Conservation (phyloP, 441 rosid species). For the Populus hybrid region DNA sequence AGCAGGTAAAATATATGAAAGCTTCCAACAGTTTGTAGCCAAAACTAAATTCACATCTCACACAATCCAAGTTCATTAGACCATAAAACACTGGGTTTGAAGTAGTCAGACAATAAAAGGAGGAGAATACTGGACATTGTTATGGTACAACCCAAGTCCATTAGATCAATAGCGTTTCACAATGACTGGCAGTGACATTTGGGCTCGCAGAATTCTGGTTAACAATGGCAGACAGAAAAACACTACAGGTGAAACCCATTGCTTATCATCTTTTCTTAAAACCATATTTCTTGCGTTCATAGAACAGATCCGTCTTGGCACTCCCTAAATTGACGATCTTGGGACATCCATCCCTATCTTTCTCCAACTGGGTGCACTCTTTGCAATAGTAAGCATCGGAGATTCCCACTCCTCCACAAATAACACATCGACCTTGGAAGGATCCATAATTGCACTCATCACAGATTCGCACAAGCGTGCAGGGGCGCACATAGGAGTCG, state of each 20-base stretch:
- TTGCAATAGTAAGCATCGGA: no score
- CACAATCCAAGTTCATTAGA: not conserved
- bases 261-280: constrained; percentile 64
- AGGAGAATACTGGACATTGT: not conserved
- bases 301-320: constrained; percentile 84
- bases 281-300: constrained; percentile 81
- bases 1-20: not conserved
- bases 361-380: constrained; percentile 60
- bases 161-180: not conserved
- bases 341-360: constrained; percentile 88
- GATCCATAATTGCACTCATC: no score
- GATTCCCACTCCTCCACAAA: no score
- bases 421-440: no score
- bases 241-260: not conserved
- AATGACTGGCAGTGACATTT: not conserved
- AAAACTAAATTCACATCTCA: not conserved
- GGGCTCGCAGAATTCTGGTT: not conserved
- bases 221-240: not conserved
- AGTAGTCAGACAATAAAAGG: not conserved
- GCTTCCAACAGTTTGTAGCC: not conserved
- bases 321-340: constrained; percentile 87
- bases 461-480: no score
- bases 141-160: not conserved
- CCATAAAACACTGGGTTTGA: not conserved
- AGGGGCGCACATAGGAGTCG: no score